Evolutionary conservation across 2,329 filamentous ascomycete species (phyloP), one percentile per base, ranked within the genome.

Genomic region (Xylariaceae sp.): DNA sequence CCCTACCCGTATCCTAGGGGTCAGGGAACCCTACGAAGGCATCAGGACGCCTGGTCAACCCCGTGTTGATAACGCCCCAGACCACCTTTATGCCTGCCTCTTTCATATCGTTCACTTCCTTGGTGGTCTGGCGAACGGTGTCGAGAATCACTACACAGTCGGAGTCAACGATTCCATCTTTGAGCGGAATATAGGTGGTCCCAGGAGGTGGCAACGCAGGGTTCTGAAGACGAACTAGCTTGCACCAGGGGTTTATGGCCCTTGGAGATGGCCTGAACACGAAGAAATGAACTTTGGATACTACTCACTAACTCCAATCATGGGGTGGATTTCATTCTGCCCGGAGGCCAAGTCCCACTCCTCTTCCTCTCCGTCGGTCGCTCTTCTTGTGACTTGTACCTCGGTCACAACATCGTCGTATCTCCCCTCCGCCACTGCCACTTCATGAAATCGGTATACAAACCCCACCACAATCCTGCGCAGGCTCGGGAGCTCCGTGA

Each of bases 391-490:
- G 21, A 44, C 27, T 24, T 24, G 3, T 10, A 35, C 27, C n/a
- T 54, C 51, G 8, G 32, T 45, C n/a, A 44, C 37, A 6, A 44
- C 32, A n/a, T 44, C 51, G n/a, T 35, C 32, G 32, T 49, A 54
- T 15, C n/a, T 13, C 10, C 51, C 51, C n/a, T 54, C 45, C 2
- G 45, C 27, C 13, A 44, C 8, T 11, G 51, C 37, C 1, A 54
- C 32, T 8, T 50, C 44, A 16, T 27, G 51, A 15, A 32, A 40
- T 7, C 32, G 51, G 16, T 45, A 26, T 16, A 43, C 27, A 16
- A 44, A 49, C 6, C 45, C 51, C 7, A 54, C 51, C 8, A 44
- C 37, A 23, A 54, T 44, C 29, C 20, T 24, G n/a, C 27, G 11
- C 18, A 54, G 26, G 18, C 24, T 13, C 9, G 51, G 39, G 9